These are phyloP conservation scores for Phytopythium helicoides DNA, from an alignment of 352 stramenopile genomes.

Conservation along the genomic window DNA sequence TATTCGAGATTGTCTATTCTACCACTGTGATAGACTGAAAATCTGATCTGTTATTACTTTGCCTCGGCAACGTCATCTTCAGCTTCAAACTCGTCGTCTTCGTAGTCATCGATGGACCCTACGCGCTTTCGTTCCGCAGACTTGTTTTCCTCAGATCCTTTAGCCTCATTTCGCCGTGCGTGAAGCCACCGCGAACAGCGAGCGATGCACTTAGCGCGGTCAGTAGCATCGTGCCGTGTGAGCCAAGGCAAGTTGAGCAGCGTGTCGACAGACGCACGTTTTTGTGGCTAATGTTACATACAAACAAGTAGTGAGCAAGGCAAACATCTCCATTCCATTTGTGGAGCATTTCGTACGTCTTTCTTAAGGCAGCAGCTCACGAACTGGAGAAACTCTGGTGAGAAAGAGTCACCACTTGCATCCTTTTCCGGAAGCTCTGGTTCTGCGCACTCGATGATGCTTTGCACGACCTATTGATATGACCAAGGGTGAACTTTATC, in stretches of 20 bases:
- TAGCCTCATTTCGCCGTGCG: slow-evolving; percentile 9
- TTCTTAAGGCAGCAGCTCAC: slow-evolving; percentile 62
- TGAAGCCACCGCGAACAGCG: slow-evolving; percentile 38
- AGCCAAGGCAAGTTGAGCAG: slow-evolving; percentile 54
- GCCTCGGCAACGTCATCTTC: slow-evolving; percentile 41
- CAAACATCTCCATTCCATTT: background rate
- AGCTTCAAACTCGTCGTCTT: slow-evolving; percentile 51
- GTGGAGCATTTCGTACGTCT: slow-evolving; percentile 33
- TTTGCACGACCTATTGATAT: slow-evolving; percentile 55
- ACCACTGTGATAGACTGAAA: slow-evolving; percentile 1
- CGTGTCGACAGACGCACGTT: slow-evolving; percentile 58
- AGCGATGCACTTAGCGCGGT: slow-evolving; percentile 20
- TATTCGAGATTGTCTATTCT: background rate
- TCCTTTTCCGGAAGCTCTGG: slow-evolving; percentile 36
- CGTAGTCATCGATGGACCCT: slow-evolving; percentile 16
- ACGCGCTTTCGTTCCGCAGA: slow-evolving; percentile 7
- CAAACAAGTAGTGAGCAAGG: background rate
- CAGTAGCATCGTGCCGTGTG: slow-evolving; percentile 44
- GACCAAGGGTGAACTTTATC: background rate
- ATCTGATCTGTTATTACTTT: slow-evolving; percentile 7
- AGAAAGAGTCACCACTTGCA: slow-evolving; percentile 28
- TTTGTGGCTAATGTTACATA: slow-evolving; percentile 29
- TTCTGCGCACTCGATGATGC: slow-evolving; percentile 62
- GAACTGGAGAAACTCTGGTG: slow-evolving; percentile 52
- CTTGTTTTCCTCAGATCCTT: slow-evolving; percentile 1